A percentile compares a stretch with the other conserved stretches of the same genome.
These are phyloP conservation scores for Toxicodendron radicans DNA, from an alignment of 345 rosid genomes.

Conservation along the genomic window DNA sequence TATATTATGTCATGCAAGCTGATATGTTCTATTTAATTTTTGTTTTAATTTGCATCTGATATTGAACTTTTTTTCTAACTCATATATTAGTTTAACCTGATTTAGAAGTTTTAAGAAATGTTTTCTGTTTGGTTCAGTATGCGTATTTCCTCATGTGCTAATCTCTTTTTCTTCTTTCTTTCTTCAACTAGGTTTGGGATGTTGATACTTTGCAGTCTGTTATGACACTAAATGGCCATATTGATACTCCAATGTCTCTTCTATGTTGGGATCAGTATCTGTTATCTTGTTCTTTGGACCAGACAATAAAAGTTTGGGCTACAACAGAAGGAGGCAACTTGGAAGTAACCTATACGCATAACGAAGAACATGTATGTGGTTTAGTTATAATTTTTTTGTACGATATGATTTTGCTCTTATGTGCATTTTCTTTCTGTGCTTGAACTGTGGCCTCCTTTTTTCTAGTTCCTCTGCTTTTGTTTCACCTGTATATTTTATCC, in stretches of 20 bases:
- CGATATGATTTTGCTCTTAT: not conserved
- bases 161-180: not conserved
- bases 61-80: not conserved
- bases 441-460: no score
- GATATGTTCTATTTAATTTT: no score
- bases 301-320: no score
- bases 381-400: no score
- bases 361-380: no score
- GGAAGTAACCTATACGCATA: no score
- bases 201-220: constrained; percentile 37
- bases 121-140: no score
- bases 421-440: not conserved
- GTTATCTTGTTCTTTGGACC: no score
- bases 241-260: constrained; percentile 43
- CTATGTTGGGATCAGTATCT: no score
- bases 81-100: not conserved
- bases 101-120: no score
- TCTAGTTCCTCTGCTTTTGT: no score
- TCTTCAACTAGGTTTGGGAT: constrained; percentile 53
- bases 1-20: not conserved
- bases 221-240: constrained; percentile 45
- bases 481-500: not conserved
- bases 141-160: not conserved
- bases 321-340: no score
- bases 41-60: not conserved